Evolutionary conservation across 768 basidiomycete genomes (phyloP), one percentile per base, ranked within the genome.

Genomic region (Kwoniella dejecticola): DNA sequence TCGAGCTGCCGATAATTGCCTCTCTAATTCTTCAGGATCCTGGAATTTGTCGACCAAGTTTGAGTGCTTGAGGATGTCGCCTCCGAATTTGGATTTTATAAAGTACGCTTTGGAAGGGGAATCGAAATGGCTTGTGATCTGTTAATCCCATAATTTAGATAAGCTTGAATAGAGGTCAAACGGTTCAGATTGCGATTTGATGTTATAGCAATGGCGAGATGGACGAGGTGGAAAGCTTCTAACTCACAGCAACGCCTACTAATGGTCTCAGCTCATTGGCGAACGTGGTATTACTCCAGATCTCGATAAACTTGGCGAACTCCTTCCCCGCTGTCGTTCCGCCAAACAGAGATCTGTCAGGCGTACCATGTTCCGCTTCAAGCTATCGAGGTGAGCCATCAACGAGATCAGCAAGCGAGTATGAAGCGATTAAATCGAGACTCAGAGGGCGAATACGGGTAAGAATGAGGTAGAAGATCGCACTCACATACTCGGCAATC

Each of bases 291-390:
- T 58, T 53, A 36, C 48, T 57, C 63, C 63, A 64, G 33, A 54
- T 47, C 29, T 64, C 63, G 30, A 64, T 54, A 38, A 59, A 64
- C 33, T 59, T 64, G n/a, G 63, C 63, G 44, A 59, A 60, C n/a
- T 50, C 41, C 26, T 60, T 64, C 1, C 63, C 63, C 13, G 50
- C 63, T 49, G 31, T 15, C 11, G 62, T 49, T 44, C 58, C 58
- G 19, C 63, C 63, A 46, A 64, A 64, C 15, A 64, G 24, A n/a
- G 63, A 64, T 45, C 53, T 55, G 12, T 52, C 57, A 15, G 56
- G 5, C 1, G 52, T 59, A 21, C 50, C 63, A 41, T 64, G 52
- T 45, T 59, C 49, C 8, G 30, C 41, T 50, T 64, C 63, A 24
- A 64, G 63, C 63, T 64, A 30, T 38, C 7, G 7, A 7, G 7